Evolutionary conservation across 2,329 filamentous ascomycete species (phyloP), one percentile per base, ranked within the genome.

Genomic region (Trichoderma sp.): DNA sequence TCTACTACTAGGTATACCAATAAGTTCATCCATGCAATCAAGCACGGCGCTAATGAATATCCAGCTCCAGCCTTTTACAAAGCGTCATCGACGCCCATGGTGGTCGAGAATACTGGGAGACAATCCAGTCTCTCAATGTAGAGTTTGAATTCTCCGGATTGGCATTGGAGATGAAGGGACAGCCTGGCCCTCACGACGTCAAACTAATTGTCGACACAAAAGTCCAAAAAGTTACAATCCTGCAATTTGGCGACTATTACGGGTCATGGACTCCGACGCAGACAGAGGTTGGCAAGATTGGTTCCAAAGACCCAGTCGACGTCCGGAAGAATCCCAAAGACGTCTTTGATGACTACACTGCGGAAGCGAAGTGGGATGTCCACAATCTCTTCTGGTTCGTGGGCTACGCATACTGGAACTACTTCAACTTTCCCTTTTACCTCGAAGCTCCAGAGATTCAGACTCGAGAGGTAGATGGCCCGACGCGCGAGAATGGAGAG

Each of bases 371-470:
- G 6, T 71, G 68, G 59, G 68, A 71, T 18, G 16, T 41, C 3
- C 68, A 71, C 6, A 71, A 63, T 2, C 38, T 71, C 27, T 50
- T 71, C 27, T 63, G n/a, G 7, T 71, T 71, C 7, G 29, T 63
- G 4, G 56, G 68, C 6, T 71, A 71, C 31, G 59, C 68, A 6
- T 71, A 50, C 18, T 71, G 38, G 56, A 71, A 71, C 59, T 71
- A 71, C 16, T 63, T 71, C 24, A 71, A 71, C 3, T 63, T 63
- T 18, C 59, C 68, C 5, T 71, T 71, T 9, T 33, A 50, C 16
- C 56, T 71, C 3, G 35, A 50, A 8, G 4, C 27, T 9, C 27
- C 59, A 3, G 68, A 63, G 18, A 63, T 63, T 3, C 35, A 63
- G 14, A 35, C 8, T 21, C 27, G 38, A 2, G 56, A 71, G 4